Conservation (phyloP, 106 monocot genomes). For the Posidonia australis region DNA sequence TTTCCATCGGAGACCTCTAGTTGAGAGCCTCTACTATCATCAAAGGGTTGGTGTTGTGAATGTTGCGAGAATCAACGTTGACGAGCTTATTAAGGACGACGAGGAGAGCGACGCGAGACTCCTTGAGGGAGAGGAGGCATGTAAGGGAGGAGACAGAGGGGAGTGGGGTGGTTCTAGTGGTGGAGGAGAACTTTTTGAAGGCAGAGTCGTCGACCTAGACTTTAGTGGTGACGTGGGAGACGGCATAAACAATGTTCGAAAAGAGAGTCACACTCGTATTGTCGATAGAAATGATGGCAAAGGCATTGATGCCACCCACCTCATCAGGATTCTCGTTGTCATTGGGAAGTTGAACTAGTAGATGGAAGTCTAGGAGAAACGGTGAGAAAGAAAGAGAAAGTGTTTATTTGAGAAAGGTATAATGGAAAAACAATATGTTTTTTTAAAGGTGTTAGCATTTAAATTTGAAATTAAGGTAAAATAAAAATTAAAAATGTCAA, state of each 20-base stretch:
- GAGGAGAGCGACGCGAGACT: slow-evolving; percentile 53
- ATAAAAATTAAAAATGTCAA: too few species aligned
- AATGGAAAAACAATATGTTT: too few species aligned
- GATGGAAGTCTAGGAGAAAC: too few species aligned
- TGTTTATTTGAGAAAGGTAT: too few species aligned
- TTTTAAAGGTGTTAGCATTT: too few species aligned
- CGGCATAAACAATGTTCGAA: slow-evolving; percentile 35
- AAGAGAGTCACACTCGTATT: slow-evolving; percentile 55
- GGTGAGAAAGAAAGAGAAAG: too few species aligned
- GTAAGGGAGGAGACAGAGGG: not conserved
- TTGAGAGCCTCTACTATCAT: slow-evolving; percentile 33
- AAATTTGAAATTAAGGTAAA: too few species aligned
- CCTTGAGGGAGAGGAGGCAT: slow-evolving; percentile 18
- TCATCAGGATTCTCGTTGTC: too few species aligned
- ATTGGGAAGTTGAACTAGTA: too few species aligned
- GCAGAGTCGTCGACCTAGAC: slow-evolving; percentile 62
- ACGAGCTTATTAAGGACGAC: slow-evolving; percentile 78
- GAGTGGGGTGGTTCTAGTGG: not conserved
- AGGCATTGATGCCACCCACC: too few species aligned
- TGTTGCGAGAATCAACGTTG: slow-evolving; percentile 26
- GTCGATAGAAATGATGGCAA: slow-evolving; percentile 30
- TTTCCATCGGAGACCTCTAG: slow-evolving; percentile 14
- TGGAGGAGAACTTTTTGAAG: slow-evolving; percentile 49
- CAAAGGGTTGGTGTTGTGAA: slow-evolving; percentile 26
- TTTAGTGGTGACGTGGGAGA: slow-evolving; percentile 22